These are phyloP conservation scores for Chiua sp. DNA, from an alignment of 1,284 basidiomycete species.

Conservation along the genomic window DNA sequence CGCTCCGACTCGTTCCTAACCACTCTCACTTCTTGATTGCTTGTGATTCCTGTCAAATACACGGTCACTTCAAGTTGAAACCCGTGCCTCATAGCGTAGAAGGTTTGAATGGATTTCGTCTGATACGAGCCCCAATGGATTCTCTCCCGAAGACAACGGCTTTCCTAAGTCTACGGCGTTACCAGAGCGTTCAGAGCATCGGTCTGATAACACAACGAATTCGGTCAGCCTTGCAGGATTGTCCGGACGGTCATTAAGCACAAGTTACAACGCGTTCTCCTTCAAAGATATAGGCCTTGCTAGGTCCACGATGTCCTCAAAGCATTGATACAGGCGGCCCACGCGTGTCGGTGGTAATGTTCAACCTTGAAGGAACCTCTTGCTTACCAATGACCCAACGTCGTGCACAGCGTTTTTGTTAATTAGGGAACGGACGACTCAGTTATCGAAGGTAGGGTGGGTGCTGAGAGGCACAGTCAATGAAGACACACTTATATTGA, in stretches of 20 bases:
- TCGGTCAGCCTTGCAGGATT: not conserved
- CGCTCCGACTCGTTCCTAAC: no score
- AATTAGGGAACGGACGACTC: constrained; percentile 66
- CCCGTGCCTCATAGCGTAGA: not conserved
- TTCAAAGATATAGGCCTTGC: no score
- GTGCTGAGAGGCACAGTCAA: constrained; percentile 63
- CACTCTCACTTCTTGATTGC: no score
- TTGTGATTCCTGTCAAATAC: no score
- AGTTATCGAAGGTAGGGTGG: constrained; percentile 42
- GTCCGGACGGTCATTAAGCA: not conserved
- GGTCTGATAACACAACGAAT: not conserved
- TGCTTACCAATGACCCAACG: constrained; percentile 27
- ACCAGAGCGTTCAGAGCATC: not conserved
- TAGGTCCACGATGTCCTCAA: no score
- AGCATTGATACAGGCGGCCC: constrained; percentile 43
- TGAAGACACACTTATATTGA: constrained; percentile 66
- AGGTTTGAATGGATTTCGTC: not conserved
- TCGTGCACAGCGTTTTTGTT: constrained; percentile 56
- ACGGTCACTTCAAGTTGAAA: no score
- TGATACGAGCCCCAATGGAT: not conserved
- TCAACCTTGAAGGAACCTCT: constrained; percentile 53
- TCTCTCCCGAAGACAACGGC: not conserved
- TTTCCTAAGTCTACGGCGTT: not conserved
- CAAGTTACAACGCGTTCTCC: not conserved
- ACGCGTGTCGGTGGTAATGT: constrained; percentile 67